These are phyloP conservation scores for Waltergamsia citrina DNA, from an alignment of 2,329 filamentous ascomycete genomes.

Conservation along the genomic window DNA sequence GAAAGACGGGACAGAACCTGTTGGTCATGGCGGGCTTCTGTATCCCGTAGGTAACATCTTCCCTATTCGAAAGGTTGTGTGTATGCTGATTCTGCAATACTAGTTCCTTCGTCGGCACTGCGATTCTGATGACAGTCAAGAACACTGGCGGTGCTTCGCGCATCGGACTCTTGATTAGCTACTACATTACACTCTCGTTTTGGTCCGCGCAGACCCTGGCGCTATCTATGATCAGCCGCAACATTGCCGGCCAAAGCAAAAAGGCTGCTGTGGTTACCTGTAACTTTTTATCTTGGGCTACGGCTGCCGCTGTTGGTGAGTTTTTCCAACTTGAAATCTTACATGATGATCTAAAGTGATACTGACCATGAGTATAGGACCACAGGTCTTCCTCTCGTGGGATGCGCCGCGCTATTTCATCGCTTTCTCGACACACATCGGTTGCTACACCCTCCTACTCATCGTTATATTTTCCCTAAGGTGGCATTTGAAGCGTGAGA, in stretches of 20 bases:
- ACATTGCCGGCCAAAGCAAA: conserved; percentile 66
- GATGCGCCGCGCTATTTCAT: conserved; percentile 59
- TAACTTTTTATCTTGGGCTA: conserved; percentile 62
- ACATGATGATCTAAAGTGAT: too few species aligned
- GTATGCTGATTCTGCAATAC: neutral
- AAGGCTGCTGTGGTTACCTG: conserved; percentile 58
- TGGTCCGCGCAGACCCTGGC: conserved; percentile 63
- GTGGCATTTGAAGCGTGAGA: conserved; percentile 47
- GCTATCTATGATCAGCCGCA: conserved; percentile 59
- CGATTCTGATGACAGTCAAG: conserved; percentile 60
- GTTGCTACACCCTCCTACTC: conserved; percentile 55
- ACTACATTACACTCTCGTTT: conserved; percentile 71
- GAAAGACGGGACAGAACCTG: conserved; percentile 60
- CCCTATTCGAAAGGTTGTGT: conserved; percentile 19
- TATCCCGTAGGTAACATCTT: too few species aligned
- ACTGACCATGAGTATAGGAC: conserved; percentile 26
- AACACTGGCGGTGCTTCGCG: conserved; percentile 48
- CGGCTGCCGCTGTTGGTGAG: conserved; percentile 56
- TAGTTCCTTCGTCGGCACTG: conserved; percentile 61
- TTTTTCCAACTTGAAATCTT: too few species aligned
- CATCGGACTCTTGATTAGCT: conserved; percentile 60
- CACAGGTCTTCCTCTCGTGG: conserved; percentile 52
- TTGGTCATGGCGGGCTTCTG: conserved; percentile 49
- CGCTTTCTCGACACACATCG: conserved; percentile 60
- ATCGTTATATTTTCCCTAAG: conserved; percentile 47